Evolutionary conservation across 2,329 filamentous ascomycete genomes (phyloP), one percentile per base, ranked within the genome.

Genomic region (Aspergillus pseudoviridinutans): DNA sequence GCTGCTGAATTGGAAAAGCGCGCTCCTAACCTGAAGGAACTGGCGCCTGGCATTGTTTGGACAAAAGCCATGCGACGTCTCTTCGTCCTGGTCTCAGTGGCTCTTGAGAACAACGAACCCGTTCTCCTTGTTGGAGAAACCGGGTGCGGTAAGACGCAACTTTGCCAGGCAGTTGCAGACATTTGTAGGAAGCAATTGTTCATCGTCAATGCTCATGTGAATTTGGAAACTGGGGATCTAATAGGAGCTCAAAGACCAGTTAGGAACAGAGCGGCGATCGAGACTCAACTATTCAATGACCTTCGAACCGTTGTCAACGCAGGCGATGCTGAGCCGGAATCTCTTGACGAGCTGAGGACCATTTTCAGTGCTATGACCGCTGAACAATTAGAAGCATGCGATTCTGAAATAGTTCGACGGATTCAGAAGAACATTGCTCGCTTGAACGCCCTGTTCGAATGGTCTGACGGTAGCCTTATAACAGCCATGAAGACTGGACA

Each of bases 181-280:
- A 88, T 90, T 3, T 82, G 91, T 61, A 79, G 81, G 17, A 91
- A 88, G 66, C 80, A 90, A 61, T 79, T 99, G 42, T 87, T 92
- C 64, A 94, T 93, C 65, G 88, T 99, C 68, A 99, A 99, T 70
- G 94, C 95, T 2, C 95, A 99, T 74, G 93, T 97, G 65, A 99
- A 99, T 64, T 92, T 94, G 0, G 95, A 99, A 73, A 97, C 95
- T 0, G 93, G 94, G 17, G 94, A 99, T 73, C 81, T 99, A 10
- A 97, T 99, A 63, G 94, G 94, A 62, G 94, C 94, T 3, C 94
- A 99, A 73, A 81, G 94, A 58, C 94, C 94, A 3, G 85, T 97
- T 24, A 84, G 95, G 61, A 97, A 97, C 71, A 85, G 92, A 46
- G 85, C 87, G 14, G 85, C 85, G 1, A 85, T 96, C 35, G 78